Evolutionary conservation across 225 moss, liverwort and hornwort genomes (phyloP), one percentile per base, ranked within the genome.

Genomic region (Pseudoscleropodium purum): DNA sequence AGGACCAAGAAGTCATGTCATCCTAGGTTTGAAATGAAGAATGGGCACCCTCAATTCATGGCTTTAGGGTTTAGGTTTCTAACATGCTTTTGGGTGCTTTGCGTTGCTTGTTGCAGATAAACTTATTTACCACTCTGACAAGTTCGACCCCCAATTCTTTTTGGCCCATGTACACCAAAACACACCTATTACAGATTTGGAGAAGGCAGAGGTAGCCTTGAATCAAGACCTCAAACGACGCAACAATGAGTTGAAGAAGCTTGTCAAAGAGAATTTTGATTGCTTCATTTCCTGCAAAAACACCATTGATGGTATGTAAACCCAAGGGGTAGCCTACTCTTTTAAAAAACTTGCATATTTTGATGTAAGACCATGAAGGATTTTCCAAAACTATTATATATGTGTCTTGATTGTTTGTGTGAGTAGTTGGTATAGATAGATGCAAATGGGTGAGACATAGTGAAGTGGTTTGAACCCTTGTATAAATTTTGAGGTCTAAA

Each of bases 201-300:
- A 95, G 87, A 92, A 90, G 63, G 96, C 96, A 13, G 97, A 94
- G 90, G 89, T 87, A 84, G 92, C 95, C 6, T 82, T 97, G 84
- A 97, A 92, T 80, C 88, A 88, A 90, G 96, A 97, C 88, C 91
- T 99, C 64, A 95, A 96, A 81, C 86, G 29, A 45, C 96, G 95
- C 54, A 99, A 96, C 85, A 94, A 97, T 14, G 96, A 99, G 82
- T 92, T 97, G 59, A 99, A 97, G 92, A 96, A 95, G 87, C 97
- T 99, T 34, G 97, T 99, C 30, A 99, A 99, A 84, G 99, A 99
- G 82, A 97, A 99, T 86, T 99, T 99, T 25, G 99, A 99, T 89
- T 99, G 99, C 86, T 99, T 97, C 87, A 96, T 99, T 81, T 99
- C 99, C 9, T 99, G 99, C 89, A 99, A 99, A 94, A 99, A 96